Conservation (phyloP, 306 rosid genomes). For the Cyamopsis tetragonoloba region DNA sequence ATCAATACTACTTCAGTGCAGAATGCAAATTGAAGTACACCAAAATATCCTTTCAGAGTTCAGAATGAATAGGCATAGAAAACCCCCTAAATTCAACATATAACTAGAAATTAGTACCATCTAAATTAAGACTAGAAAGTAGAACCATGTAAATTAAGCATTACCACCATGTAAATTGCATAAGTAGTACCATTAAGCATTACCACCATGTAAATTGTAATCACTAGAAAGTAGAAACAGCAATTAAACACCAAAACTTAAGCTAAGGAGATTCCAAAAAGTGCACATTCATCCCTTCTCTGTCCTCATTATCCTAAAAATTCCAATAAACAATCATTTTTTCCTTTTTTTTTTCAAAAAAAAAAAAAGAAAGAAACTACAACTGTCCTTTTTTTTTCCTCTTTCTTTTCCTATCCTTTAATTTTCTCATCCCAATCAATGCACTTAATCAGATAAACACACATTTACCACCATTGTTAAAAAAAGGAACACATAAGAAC, state of each 20-base stretch:
- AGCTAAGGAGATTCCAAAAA: background rate
- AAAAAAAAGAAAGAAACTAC: background rate
- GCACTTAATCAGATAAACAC: background rate
- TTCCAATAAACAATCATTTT: background rate
- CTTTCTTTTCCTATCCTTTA: background rate
- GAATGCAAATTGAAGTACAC: background rate
- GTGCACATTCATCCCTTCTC: background rate
- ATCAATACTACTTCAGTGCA: background rate
- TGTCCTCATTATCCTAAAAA: background rate
- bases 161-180: background rate
- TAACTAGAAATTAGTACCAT: background rate
- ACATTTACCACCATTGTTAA: background rate
- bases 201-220: background rate
- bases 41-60: background rate
- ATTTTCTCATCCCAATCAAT: background rate
- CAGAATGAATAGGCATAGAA: background rate
- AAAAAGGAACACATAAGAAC: background rate
- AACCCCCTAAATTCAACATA: background rate
- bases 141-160: background rate
- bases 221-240: constrained; percentile 9
- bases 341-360: too few relatives aligned
- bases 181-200: background rate
- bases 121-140: background rate
- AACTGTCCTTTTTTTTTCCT: background rate
- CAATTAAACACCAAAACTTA: background rate